Percentiles rank a stretch among this genome's conserved stretches.
Evolutionary conservation across 495 filamentous ascomycete genomes (phyloP).

Genomic region (Saxophila tyrrhenica): DNA sequence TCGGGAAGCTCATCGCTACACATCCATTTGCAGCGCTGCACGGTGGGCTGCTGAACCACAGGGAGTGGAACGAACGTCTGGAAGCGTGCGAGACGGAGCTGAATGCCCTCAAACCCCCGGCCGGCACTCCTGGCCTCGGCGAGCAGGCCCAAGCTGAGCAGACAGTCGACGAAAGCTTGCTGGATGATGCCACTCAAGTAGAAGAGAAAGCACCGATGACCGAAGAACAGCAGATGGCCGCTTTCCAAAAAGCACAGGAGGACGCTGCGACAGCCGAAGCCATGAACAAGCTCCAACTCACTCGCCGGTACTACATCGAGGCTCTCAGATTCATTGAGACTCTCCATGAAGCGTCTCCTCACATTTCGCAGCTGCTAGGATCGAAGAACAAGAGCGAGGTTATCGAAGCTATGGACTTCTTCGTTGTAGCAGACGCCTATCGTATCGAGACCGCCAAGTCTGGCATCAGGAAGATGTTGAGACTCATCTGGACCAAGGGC

Average conservation of each 20-base stretch:
- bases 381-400: slow-evolving; percentile 96
- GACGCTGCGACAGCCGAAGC: slow-evolving; percentile 64
- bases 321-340: slow-evolving; percentile 90
- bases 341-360: slow-evolving; percentile 65
- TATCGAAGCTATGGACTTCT: slow-evolving; percentile 98
- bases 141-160: slow-evolving; percentile 44
- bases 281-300: slow-evolving; percentile 74
- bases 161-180: slow-evolving; percentile 60
- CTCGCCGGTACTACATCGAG: slow-evolving; percentile 79
- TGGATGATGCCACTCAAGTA: slow-evolving; percentile 74
- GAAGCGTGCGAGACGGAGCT: slow-evolving; percentile 73
- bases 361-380: slow-evolving; percentile 74
- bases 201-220: slow-evolving; percentile 51
- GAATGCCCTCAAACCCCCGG: slow-evolving; percentile 66
- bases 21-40: slow-evolving; percentile 91
- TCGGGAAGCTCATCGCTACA: slow-evolving; percentile 75
- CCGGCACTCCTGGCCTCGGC: slow-evolving; percentile 63
- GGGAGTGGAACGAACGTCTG: slow-evolving; percentile 72
- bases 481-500: slow-evolving; percentile 97
- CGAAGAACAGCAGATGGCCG: slow-evolving; percentile 47
- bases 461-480: slow-evolving; percentile 88
- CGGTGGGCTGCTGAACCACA: slow-evolving; percentile 69
- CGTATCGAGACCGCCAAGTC: slow-evolving; percentile 80
- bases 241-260: slow-evolving; percentile 58
- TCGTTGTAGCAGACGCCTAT: slow-evolving; percentile 87